These are phyloP conservation scores for Epichloe elymi DNA, from an alignment of 2,329 filamentous ascomycete genomes.

Conservation along the genomic window DNA sequence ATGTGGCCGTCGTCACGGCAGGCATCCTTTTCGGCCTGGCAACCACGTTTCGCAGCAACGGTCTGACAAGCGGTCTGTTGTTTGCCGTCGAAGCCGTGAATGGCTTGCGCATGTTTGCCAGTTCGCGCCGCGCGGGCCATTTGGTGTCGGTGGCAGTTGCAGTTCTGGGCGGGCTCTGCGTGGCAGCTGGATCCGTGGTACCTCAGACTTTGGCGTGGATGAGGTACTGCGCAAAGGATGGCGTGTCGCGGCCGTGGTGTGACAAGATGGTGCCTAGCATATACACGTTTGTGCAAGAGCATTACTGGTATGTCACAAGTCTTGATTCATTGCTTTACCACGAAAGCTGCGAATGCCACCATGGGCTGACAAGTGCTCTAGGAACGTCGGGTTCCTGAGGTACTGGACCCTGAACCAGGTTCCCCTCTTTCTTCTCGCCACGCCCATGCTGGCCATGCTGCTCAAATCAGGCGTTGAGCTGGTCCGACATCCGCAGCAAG, in stretches of 20 bases:
- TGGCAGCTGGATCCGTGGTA: conserved; percentile 52
- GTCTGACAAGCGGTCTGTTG: conserved; percentile 65
- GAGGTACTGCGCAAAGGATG: conserved; percentile 45
- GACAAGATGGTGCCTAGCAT: conserved; percentile 62
- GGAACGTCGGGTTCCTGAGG: conserved; percentile 74
- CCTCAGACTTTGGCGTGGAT: conserved; percentile 68
- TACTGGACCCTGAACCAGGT: conserved; percentile 86
- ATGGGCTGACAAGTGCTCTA: conserved; percentile 21
- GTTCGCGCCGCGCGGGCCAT: conserved; percentile 19
- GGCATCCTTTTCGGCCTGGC: conserved; percentile 60
- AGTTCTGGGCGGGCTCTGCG: conserved; percentile 50
- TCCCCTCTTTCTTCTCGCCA: conserved; percentile 74
- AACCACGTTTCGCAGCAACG: conserved; percentile 70
- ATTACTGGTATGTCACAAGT: conserved; percentile 65
- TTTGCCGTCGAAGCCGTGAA: conserved; percentile 51
- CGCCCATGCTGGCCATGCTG: conserved; percentile 57
- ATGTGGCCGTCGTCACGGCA: conserved; percentile 43
- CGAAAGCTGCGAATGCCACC: not conserved
- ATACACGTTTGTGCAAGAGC: conserved; percentile 75
- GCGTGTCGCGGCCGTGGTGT: conserved; percentile 58
- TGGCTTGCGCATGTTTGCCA: conserved; percentile 14
- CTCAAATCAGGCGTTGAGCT: conserved; percentile 42
- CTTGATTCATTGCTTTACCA: not conserved
- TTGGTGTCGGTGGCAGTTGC: conserved; percentile 43
- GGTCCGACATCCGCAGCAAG: conserved; percentile 12